Base-by-base conservation (phyloP, 352 stramenopile genomes). In the Thalassiosira mediterranea region DNA sequence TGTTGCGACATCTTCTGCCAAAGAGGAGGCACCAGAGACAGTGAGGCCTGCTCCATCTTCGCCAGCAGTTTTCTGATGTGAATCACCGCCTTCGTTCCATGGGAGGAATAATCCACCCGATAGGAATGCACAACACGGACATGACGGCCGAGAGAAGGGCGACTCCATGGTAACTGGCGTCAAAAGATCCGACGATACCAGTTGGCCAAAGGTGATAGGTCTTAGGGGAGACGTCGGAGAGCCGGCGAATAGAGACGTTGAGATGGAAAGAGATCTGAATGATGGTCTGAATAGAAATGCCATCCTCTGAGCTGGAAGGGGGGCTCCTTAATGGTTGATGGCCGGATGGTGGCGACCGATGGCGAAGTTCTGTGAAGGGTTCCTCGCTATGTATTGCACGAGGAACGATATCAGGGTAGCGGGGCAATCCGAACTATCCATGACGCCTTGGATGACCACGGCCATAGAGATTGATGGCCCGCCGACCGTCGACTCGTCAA, bases 51-150 rank as follows among this genome's bases (percentile, higher is more conserved):
- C n/a, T n/a, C n/a, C n/a, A n/a, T n/a, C n/a, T n/a, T n/a, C n/a
- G n/a, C n/a, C n/a, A n/a, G n/a, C n/a, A n/a, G n/a, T n/a, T 11
- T n/a, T 5, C 56, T 32, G 48, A 8, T 19, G 34, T n/a, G 21
- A 56, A n/a, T 46, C 49, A 19, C 28, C 44, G 25, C 23, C 44
- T 28, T 65, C 53, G 37, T 29, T 61, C 34, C 28, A 49, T 21
- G 65, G 65, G 3, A 81, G 28, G 51, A 80, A 79, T 15, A 83
- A 29, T 44, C 13, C 62, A 26, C 47, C 53, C 4, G 48, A 42
- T 2, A 80, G 1, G 68, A 83, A 83, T 15, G 56, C 42, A 69
- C 75, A 83, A 47, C 69, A 83, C 25, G 62, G 75, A 57, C 75
- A 83, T 3, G 48, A 57, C 40, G 59, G 31, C 34, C 23, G 26